phyloP scores from a whole-genome alignment of 2,329 filamentous ascomycete species.

The Mollisiaceae sp. region DNA sequence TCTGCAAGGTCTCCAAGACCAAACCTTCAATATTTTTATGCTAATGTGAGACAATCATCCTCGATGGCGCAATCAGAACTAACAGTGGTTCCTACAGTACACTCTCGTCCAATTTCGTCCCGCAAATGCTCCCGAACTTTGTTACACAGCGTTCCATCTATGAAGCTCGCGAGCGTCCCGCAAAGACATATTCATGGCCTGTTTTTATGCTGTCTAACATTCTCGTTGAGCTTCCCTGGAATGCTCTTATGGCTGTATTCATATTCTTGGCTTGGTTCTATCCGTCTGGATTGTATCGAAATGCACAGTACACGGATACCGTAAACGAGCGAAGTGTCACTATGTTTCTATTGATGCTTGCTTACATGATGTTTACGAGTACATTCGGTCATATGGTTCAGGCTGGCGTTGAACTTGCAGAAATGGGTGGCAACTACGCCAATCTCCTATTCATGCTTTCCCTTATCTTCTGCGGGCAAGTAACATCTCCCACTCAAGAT shows the following conservation, averaged over 20 bases:
- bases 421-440: constrained; percentile 76
- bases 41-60: constrained; percentile 51
- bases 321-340: constrained; percentile 73
- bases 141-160: constrained; percentile 59
- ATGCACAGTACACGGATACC: constrained; percentile 65
- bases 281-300: constrained; percentile 76
- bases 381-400: constrained; percentile 84
- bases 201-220: constrained; percentile 73
- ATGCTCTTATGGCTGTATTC: constrained; percentile 71
- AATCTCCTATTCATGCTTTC: constrained; percentile 75
- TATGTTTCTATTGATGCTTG: constrained; percentile 77
- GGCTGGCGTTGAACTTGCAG: constrained; percentile 77
- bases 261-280: constrained; percentile 87
- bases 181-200: constrained; percentile 80
- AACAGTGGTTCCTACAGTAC: constrained; percentile 45
- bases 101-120: constrained; percentile 74
- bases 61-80: neutral
- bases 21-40: constrained; percentile 78
- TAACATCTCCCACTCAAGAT: neutral
- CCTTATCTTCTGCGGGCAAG: constrained; percentile 67
- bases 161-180: constrained; percentile 72
- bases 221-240: constrained; percentile 85
- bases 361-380: constrained; percentile 81
- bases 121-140: constrained; percentile 77
- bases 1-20: constrained; percentile 68